phyloP scores from a whole-genome alignment of 2,329 filamentous ascomycete genomes.

The Knufia fluminis region DNA sequence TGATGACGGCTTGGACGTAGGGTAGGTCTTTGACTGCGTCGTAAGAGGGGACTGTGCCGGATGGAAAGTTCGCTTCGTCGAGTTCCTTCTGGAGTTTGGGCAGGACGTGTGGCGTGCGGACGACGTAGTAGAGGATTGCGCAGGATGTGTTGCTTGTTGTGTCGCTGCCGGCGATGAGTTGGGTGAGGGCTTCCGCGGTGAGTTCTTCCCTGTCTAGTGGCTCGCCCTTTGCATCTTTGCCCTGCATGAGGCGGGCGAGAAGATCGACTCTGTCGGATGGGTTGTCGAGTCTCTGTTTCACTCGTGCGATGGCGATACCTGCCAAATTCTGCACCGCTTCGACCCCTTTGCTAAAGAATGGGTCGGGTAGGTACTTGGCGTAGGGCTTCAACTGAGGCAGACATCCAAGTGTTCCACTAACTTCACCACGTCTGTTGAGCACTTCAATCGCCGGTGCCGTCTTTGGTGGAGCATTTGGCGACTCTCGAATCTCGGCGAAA shows the following conservation, averaged over 20 bases:
- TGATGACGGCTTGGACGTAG: slow-evolving; percentile 67
- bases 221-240: slow-evolving; percentile 68
- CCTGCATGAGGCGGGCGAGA: slow-evolving; percentile 74
- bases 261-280: slow-evolving; percentile 65
- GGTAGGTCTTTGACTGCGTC: slow-evolving; percentile 65
- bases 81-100: slow-evolving; percentile 66
- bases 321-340: slow-evolving; percentile 69
- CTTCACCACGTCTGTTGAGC: slow-evolving; percentile 77
- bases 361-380: slow-evolving; percentile 69
- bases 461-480: slow-evolving; percentile 51
- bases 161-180: slow-evolving; percentile 67
- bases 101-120: slow-evolving; percentile 60
- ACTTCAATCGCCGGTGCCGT: slow-evolving; percentile 78
- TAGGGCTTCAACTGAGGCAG: slow-evolving; percentile 67
- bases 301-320: slow-evolving; percentile 77
- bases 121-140: slow-evolving; percentile 69
- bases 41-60: slow-evolving; percentile 54
- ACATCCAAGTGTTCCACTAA: slow-evolving; percentile 70
- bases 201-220: slow-evolving; percentile 69
- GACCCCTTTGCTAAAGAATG: slow-evolving; percentile 65
- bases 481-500: slow-evolving; percentile 61
- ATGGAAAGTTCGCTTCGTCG: slow-evolving; percentile 51
- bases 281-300: slow-evolving; percentile 58
- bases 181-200: slow-evolving; percentile 79
- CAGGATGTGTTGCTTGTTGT: slow-evolving; percentile 66